Conservation (phyloP, 2,329 filamentous ascomycete species). For the Aspergillus quadrilineatus region DNA sequence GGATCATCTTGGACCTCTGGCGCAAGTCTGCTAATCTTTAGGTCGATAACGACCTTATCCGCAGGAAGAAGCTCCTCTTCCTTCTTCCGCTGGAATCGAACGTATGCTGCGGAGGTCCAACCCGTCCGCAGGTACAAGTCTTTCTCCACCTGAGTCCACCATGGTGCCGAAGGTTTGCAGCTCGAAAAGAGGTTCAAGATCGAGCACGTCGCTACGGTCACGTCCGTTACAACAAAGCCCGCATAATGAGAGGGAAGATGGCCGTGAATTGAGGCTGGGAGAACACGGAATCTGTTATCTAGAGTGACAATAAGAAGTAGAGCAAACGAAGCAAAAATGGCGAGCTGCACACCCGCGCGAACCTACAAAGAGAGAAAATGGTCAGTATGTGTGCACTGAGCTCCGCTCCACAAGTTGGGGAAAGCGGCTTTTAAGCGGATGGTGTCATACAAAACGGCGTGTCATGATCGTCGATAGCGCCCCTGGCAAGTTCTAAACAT, state of each 20-base stretch:
- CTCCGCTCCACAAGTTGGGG: background rate
- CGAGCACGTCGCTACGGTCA: conserved; percentile 75
- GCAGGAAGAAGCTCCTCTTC: conserved; percentile 75
- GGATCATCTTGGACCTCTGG: conserved; percentile 60
- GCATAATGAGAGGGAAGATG: conserved; percentile 83
- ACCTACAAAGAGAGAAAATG: conserved; percentile 38
- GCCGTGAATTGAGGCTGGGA: conserved; percentile 80
- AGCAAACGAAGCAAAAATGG: conserved; percentile 63
- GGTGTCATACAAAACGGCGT: conserved; percentile 42
- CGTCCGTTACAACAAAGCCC: conserved; percentile 80
- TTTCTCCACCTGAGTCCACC: conserved; percentile 85
- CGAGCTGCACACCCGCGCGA: conserved; percentile 72
- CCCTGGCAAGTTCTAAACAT: conserved; percentile 31
- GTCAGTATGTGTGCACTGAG: conserved; percentile 3
- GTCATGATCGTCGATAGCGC: conserved; percentile 38
- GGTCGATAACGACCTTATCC: conserved; percentile 77
- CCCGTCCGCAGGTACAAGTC: conserved; percentile 76
- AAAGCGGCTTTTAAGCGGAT: background rate
- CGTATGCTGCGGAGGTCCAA: conserved; percentile 73
- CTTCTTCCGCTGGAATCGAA: conserved; percentile 79
- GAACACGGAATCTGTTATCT: conserved; percentile 83
- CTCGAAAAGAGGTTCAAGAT: conserved; percentile 70
- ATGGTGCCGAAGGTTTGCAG: conserved; percentile 69
- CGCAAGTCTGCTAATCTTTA: conserved; percentile 71
- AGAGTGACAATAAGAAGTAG: conserved; percentile 75